Base-by-base conservation (phyloP, 2,329 filamentous ascomycete genomes). In the Zasmidium angulare region DNA sequence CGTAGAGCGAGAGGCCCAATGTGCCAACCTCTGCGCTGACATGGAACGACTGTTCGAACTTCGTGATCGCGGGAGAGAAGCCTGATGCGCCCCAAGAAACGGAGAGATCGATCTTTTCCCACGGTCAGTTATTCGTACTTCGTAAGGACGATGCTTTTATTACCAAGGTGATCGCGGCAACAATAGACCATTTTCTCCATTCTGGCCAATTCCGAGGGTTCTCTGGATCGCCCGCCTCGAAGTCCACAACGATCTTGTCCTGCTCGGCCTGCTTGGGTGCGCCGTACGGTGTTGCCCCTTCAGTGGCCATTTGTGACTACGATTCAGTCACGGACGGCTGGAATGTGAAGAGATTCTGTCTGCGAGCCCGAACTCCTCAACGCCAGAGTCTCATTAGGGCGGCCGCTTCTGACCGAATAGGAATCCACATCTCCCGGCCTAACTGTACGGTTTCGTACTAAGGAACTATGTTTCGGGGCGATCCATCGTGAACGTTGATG, bases 121-220 rank as follows among this genome's bases (percentile, higher is more conserved):
- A n/a, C n/a, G n/a, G n/a, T n/a, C n/a, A n/a, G n/a, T n/a, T n/a
- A n/a, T n/a, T n/a, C n/a, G n/a, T n/a, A n/a, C n/a, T n/a, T n/a
- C n/a, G n/a, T n/a, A n/a, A n/a, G n/a, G n/a, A n/a, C n/a, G n/a
- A n/a, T n/a, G n/a, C n/a, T n/a, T n/a, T n/a, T n/a, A n/a, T 50
- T 50, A 26, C 23, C 3, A 26, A 29, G 2, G 49, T 50, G 11
- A 43, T 43, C 36, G 36, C 36, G 22, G 21, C 23, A 3, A 19
- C n/a, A 55, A 81, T 81, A 79, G 54, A 72, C 68, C 63, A 81
- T 69, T 65, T 81, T 79, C 66, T 71, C 75, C 70, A 70, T 61
- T 68, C 65, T 3, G 73, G 67, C 79, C 79, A 82, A 66, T 76
- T 72, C 63, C 78, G 69, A n/a, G 80, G 79, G 60, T 81, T 77